Evolutionary conservation across 192 early-diverging fungal species (phyloP), one percentile per base, ranked within the genome.

Genomic region (Rhizophagus clarus): DNA sequence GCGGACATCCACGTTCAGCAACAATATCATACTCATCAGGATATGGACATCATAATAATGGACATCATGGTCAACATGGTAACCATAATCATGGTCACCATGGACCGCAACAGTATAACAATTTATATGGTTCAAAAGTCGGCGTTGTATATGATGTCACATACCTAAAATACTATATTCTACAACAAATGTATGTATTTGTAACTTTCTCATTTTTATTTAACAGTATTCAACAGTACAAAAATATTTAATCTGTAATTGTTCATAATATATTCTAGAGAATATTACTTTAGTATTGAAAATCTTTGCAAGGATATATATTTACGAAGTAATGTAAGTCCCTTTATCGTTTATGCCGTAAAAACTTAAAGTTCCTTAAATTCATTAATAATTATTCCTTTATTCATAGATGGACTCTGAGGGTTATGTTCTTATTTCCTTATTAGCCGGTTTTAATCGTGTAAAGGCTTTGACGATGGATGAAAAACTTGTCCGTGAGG

Each of bases 231-330:
- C n/a, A n/a, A 26, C 2, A 14, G 29, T 29, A 64, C 9, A 64
- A 28, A 14, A 0, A 64, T 29, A 4, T 64, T 34, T 34, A 34
- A 64, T 28, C 8, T 24, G 7, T 31, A 5, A 17, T 66, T 12
- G 28, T 15, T 66, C 24, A 69, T 40, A 40, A 4, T 78, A 74
- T 83, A 75, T 49, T 62, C 24, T 80, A 95, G 93, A 78, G 93
- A 99, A 83, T 99, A 96, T 86, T 99, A 99, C 87, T 98, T 98
- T 81, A 96, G 95, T 67, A 90, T 98, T 62, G 97, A 98, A 60
- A 99, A 99, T 80, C 88, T 99, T 71, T 96, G 95, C 92, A 95
- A 94, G 72, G 98, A 99, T 83, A 88, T 98, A 24, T 99, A 89
- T 85, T 96, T 99, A 87, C 92, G 98, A 63, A 88, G 76, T 51